Base-by-base conservation (phyloP, 2,329 filamentous ascomycete genomes). In the Botrytis sinoallii region DNA sequence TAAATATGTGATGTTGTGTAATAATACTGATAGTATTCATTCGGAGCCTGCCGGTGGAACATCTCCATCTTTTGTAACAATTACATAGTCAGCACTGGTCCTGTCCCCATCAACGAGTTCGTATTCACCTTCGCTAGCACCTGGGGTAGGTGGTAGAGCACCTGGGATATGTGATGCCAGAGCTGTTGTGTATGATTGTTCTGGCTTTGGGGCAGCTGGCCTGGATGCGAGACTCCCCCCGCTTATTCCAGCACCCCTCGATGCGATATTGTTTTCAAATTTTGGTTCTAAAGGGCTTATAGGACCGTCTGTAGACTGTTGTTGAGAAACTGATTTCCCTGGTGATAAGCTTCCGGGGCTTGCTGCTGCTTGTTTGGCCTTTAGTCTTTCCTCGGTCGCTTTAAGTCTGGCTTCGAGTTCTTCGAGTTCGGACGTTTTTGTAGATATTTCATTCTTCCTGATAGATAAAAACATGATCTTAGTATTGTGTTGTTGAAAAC, bases 321-420 rank as follows among this genome's bases (percentile, higher is more conserved):
- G 38, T 42, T 29, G 44, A 1, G 38, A 32, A 46, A 7, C 44
- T 44, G 70, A 14, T 10, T 42, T 67, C 12, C 35, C 46, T 44
- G 61, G 46, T 14, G 61, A 63, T 14, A 55, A 69, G 32, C 46
- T 60, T 74, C 44, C 73, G 73, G 25, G 75, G 72, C 4, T 70
- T 74, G 42, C 61, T 55, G 67, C 71, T 72, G 35, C 63, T 66
- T 40, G 59, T 72, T 14, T 74, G 70, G 52, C 74, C 73, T 85
- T 88, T 71, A 98, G 87, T 63, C 92, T 91, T 78, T 92, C 88
- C 84, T 98, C 95, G 83, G 96, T 94, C 80, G 94, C 94, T 78
- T 90, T 91, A 79, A 98, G 89, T 78, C 91, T 91, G 70, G 90
- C 90, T 84, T 98, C 94, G 79, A 98, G 91, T 73, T 91, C 90